Evolutionary conservation across 805 yeast genomes (phyloP), one percentile per base, ranked within the genome.

Genomic region (Metschnikowia drakensbergensis): DNA sequence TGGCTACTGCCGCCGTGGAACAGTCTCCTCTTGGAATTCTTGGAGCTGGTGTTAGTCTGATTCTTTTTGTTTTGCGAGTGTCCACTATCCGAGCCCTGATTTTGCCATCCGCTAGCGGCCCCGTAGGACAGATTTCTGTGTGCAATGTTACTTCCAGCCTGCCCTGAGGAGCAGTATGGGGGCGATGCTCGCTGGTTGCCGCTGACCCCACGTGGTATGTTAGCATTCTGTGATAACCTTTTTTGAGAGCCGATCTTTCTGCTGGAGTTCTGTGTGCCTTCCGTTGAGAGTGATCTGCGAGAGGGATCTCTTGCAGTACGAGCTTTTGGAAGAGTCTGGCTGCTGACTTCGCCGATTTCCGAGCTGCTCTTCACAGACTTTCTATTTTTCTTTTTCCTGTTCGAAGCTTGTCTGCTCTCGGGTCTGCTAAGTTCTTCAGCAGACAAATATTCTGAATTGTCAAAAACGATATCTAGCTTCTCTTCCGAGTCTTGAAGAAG

Each of bases 401-500:
- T 42, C 39, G 52, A 42, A 10, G 40, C 17, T 46, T 53, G 10
- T 9, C 45, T 49, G 6, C 41, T 37, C n/a, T 11, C 32, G 13
- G 50, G 48, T 31, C 41, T 48, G 8, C 39, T 11, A 6, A 41
- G n/a, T 6, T 49, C 53, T 39, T 42, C 38, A 1, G 42, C 5
- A 9, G 37, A 30, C 23, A 31, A 38, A 10, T 36, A 11, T 4
- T 54, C 52, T n/a, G 34, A 35, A 8, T 39, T 43, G 27, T 34
- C 44, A 23, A 43, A 36, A 28, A 5, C 37, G n/a, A 37, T 36
- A 25, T 64, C 59, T 40, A 71, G 58, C 4, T 67, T 57, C 34
- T 66, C 69, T 42, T 58, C 64, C 3, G 72, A 55, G 36, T 71
- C 73, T 35, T 49, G 55, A 40, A 72, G 62, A 28, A 72, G 49